phyloP scores from a whole-genome alignment of 441 rosid genomes.

The Viola pubescens region DNA sequence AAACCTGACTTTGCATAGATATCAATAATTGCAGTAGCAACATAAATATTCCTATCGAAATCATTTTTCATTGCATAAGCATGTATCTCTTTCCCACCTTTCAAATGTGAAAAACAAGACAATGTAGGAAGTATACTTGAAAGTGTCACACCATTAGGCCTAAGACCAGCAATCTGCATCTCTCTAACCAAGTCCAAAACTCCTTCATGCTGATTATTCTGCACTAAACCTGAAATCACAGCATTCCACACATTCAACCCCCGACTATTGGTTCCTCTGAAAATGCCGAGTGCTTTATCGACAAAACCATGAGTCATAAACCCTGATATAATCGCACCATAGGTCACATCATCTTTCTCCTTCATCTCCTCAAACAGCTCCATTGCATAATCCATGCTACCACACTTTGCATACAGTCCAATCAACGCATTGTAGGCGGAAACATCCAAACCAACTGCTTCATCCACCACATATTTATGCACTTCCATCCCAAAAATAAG shows the following conservation, averaged over 20 bases:
- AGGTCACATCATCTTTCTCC: conserved; percentile 63
- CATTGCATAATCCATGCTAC: conserved; percentile 68
- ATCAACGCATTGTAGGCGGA: conserved; percentile 55
- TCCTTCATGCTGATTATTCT: conserved; percentile 46
- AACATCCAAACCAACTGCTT: conserved; percentile 43
- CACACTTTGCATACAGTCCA: conserved; percentile 75
- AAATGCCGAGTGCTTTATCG: conserved; percentile 44
- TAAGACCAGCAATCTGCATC: conserved; percentile 45
- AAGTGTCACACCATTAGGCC: conserved; percentile 61
- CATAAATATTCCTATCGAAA: conserved; percentile 43
- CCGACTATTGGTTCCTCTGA: conserved; percentile 38
- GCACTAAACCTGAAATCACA: conserved; percentile 70
- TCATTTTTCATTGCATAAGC: conserved; percentile 51
- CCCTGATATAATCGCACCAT: conserved; percentile 58
- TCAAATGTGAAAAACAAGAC: conserved; percentile 47
- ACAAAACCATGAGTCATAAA: conserved; percentile 71
- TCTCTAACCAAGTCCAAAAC: conserved; percentile 43
- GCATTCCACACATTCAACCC: conserved; percentile 69
- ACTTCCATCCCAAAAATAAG: conserved; percentile 68
- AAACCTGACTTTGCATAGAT: conserved; percentile 65
- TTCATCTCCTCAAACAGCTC: conserved; percentile 62
- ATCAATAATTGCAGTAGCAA: conserved; percentile 62
- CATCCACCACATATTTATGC: conserved; percentile 38
- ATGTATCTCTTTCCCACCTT: conserved; percentile 70
- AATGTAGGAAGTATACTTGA: conserved; percentile 58